Base-by-base conservation (phyloP, 148 eudicot genomes). In the Silene conica region DNA sequence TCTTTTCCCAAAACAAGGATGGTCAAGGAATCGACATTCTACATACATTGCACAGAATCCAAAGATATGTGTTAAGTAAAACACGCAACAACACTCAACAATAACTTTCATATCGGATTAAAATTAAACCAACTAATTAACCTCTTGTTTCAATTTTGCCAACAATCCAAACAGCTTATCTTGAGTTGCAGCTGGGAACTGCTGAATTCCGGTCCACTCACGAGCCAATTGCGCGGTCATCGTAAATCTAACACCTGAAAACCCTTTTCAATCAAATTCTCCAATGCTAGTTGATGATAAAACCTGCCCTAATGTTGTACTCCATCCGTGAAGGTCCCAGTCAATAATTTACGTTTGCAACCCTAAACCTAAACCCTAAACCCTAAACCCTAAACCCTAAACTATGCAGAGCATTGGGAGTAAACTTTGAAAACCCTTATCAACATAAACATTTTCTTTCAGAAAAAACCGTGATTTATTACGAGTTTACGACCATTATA, bases 1-100 rank as follows among this genome's bases (percentile, higher is more conserved):
- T 97, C 88, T 87, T 94, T 94, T 61, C 98, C 98, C 96, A 95
- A 87, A 25, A 95, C 88, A 56, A 95, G 96, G 74, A 95, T 87
- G 6, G 98, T 95, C 86, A 95, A 75, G 20, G 90, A 83, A 79
- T 70, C 76, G 34, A 92, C 96, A 84, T 90, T 76, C 97, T 95
- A 78, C 83, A 82, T 95, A 78, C 83, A 82, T 22, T 50, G 50
- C 60, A 69, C 20, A 74, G 13, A 21, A 71, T 8, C 14, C 38
- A n/a, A 67, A 68, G 9, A 68, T 38, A 68, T 12, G 71, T 34
- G 21, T 65, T 46, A 13, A 73, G 16, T 61, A 43, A 57, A 66
- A 54, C 34, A 20, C 70, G 41, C 14, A 25, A 1, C 1, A 14
- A 31, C 19, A 18, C 13, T 18, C 28, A 25, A 69, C 58, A 62